Evolutionary conservation across 768 basidiomycete species (phyloP).

Genomic region (Pilatotrama ljubarskyi): DNA sequence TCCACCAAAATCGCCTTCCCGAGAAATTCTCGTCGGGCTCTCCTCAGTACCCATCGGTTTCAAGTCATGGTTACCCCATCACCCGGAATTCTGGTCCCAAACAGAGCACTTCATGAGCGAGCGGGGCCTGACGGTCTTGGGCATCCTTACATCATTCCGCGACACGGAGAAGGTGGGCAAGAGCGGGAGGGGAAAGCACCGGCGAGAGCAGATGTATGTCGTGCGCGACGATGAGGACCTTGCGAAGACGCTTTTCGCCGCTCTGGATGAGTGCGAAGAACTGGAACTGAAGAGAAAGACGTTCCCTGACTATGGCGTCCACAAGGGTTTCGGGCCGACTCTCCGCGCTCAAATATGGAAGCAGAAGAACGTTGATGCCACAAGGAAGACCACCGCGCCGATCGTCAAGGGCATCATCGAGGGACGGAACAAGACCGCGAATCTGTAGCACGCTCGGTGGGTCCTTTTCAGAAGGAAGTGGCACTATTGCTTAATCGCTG

Average conservation of each 20-base stretch:
- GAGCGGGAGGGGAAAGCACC: conserved; percentile 55
- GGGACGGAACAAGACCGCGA: conserved; percentile 17
- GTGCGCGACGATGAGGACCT: conserved; percentile 47
- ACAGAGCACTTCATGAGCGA: conserved; percentile 64
- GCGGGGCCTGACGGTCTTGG: conserved; percentile 64
- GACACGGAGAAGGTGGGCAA: conserved; percentile 43
- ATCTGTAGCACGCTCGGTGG: not conserved
- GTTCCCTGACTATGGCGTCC: conserved; percentile 25
- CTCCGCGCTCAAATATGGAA: conserved; percentile 53
- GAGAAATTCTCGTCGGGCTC: conserved; percentile 65
- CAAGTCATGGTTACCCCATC: conserved; percentile 52
- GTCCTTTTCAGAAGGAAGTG: not conserved
- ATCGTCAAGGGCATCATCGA: conserved; percentile 63
- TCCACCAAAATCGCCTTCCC: conserved; percentile 42
- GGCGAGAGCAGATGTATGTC: conserved; percentile 68
- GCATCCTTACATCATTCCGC: conserved; percentile 76
- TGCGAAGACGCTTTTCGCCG: conserved; percentile 51
- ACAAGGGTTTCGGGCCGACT: conserved; percentile 32
- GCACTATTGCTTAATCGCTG: no score
- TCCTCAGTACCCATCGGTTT: conserved; percentile 79
- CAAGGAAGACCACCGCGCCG: conserved; percentile 69
- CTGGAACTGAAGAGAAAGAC: conserved; percentile 50
- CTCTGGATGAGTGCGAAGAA: conserved; percentile 56
- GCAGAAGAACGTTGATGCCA: conserved; percentile 63
- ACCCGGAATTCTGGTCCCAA: conserved; percentile 39